phyloP scores from a whole-genome alignment of 495 filamentous ascomycete species.

The Astrothelium subdiscretum region DNA sequence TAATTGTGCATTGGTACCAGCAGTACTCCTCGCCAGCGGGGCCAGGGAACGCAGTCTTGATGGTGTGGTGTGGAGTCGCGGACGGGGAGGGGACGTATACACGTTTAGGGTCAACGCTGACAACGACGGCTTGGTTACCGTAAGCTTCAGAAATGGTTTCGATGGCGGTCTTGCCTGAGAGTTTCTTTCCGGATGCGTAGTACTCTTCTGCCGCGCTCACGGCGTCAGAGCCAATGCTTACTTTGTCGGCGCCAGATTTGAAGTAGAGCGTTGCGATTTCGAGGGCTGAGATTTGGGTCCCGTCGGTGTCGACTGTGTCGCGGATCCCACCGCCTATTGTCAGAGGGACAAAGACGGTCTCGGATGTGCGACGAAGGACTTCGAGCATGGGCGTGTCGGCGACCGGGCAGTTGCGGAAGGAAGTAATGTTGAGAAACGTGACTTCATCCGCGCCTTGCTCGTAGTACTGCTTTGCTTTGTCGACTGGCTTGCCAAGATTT shows the following conservation, averaged over 20 bases:
- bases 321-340: slow-evolving; percentile 93
- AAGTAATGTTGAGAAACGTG: slow-evolving; percentile 96
- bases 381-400: slow-evolving; percentile 93
- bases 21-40: slow-evolving; percentile 69
- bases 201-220: slow-evolving; percentile 88
- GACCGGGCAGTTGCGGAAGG: slow-evolving; percentile 86
- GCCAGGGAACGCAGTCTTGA: slow-evolving; percentile 58
- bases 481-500: slow-evolving; percentile 92
- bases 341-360: slow-evolving; percentile 93
- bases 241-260: slow-evolving; percentile 95
- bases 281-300: slow-evolving; percentile 72
- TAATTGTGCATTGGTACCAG: slow-evolving; percentile 98
- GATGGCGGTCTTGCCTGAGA: slow-evolving; percentile 77
- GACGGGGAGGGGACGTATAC: slow-evolving; percentile 66
- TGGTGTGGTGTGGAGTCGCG: slow-evolving; percentile 66
- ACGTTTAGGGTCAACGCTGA: slow-evolving; percentile 86
- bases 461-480: slow-evolving; percentile 89
- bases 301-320: slow-evolving; percentile 79
- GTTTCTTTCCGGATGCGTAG: slow-evolving; percentile 49
- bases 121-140: slow-evolving; percentile 92
- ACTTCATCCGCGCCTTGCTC: slow-evolving; percentile 94
- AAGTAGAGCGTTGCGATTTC: slow-evolving; percentile 97
- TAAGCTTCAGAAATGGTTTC: slow-evolving; percentile 90
- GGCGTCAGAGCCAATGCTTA: slow-evolving; percentile 92
- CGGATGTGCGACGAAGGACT: slow-evolving; percentile 69